Evolutionary conservation across 768 basidiomycete species (phyloP), one percentile per base, ranked within the genome.

Genomic region (Lactarius sanguifluus): DNA sequence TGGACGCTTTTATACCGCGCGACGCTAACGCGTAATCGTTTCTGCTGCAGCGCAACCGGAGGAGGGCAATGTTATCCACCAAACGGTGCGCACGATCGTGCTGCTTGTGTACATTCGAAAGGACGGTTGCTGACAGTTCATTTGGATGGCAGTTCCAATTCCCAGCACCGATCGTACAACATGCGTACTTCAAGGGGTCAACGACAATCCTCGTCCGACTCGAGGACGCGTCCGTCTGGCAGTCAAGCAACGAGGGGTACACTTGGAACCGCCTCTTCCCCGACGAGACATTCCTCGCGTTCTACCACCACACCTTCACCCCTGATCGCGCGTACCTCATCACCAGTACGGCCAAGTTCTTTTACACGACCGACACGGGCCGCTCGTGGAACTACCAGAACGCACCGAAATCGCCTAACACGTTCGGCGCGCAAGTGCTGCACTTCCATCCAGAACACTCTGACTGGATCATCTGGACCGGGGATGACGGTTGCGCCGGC

Each of bases 181-280:
- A 92, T 70, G 81, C 86, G 5, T 99, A 95, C 77, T 98, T 99
- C 82, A 84, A 85, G 57, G 81, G 89, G 1, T 94, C 92, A 0
- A 85, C 82, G 85, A 95, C 94, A 0, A 84, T 98, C 63, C 84
- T 99, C 38, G 86, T 92, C 47, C 88, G 92, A 7, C 82, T 97
- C 3, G 74, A 75, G 1, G 94, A 98, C 72, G 76, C 86, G 67
- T 82, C 85, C 0, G 81, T 98, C 62, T 98, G 94, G 94, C 95
- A 98, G 79, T 97, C 94, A 1, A 86, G 86, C 72, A 98, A 95
- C 74, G 96, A 99, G 76, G 97, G 96, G 1, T 94, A 93, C 76
- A 87, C 87, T 0, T 99, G 96, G 96, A 81, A 82, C 52, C 87
- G 86, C 66, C 81, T 88, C 16, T 78, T 75, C 73, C 81, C 85